phyloP scores from a whole-genome alignment of 2,329 filamentous ascomycete species.

The Ophiostoma piceae region DNA sequence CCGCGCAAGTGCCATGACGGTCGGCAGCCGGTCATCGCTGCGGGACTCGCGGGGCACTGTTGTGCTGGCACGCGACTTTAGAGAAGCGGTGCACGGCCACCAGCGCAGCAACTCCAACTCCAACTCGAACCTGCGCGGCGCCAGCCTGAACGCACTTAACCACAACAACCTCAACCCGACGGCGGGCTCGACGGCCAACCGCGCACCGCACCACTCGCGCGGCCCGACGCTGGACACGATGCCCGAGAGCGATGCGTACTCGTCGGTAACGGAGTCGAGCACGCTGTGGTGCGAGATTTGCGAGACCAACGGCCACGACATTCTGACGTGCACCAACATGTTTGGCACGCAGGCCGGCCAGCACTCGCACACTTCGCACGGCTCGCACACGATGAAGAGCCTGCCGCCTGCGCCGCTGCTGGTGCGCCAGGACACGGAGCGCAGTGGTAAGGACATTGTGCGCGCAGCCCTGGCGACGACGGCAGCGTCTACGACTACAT shows the following conservation, averaged over 20 bases:
- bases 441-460: conserved; percentile 27
- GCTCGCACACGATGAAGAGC: conserved; percentile 6
- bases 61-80: conserved; percentile 47
- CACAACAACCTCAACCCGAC: too few species aligned
- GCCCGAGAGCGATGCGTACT: conserved; percentile 65
- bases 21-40: conserved; percentile 51
- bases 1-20: conserved; percentile 42
- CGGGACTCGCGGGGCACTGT: conserved; percentile 64
- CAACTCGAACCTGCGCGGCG: background rate
- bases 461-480: conserved; percentile 32
- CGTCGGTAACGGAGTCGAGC: conserved; percentile 65
- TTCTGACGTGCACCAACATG: conserved; percentile 90
- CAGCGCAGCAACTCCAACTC: conserved; percentile 19
- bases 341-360: conserved; percentile 46
- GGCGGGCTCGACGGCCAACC: background rate
- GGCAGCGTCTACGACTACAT: background rate
- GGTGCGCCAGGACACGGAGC: conserved; percentile 10
- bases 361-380: background rate
- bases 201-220: conserved; percentile 41
- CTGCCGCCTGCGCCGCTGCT: conserved; percentile 13
- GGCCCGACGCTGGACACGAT: conserved; percentile 59
- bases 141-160: background rate
- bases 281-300: conserved; percentile 92
- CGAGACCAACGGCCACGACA: conserved; percentile 86
- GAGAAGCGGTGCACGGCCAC: conserved; percentile 13